A percentile compares a stretch with the other conserved stretches of the same genome.
Evolutionary conservation across 2,329 filamentous ascomycete genomes (phyloP).

Genomic region (Diplodia seriata): DNA sequence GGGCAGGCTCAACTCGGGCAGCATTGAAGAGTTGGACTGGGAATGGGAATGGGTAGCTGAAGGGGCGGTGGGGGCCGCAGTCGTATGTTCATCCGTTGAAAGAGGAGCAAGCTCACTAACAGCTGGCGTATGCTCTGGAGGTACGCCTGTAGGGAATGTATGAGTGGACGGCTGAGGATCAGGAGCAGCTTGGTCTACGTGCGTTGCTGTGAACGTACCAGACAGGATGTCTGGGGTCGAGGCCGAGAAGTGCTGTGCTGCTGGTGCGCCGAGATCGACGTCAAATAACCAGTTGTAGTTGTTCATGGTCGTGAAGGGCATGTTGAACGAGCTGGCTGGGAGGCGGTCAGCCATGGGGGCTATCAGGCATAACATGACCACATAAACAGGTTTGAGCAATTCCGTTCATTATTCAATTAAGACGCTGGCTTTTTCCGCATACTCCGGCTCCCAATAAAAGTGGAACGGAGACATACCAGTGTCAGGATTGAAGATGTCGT

Average conservation of each 20-base stretch:
- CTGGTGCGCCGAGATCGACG: slow-evolving; percentile 45
- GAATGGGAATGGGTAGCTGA: slow-evolving; percentile 5
- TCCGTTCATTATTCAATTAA: slow-evolving; percentile 26
- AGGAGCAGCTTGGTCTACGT: slow-evolving; percentile 34
- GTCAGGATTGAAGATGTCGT: slow-evolving; percentile 66
- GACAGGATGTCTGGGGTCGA: slow-evolving; percentile 37
- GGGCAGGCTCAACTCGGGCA: slow-evolving; percentile 26
- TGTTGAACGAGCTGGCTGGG: slow-evolving; percentile 66
- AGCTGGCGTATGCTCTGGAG: slow-evolving; percentile 32
- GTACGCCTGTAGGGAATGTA: slow-evolving; percentile 33
- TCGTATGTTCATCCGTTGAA: slow-evolving; percentile 20
- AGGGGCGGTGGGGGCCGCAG: background rate
- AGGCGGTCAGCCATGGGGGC: slow-evolving; percentile 24
- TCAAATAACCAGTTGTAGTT: slow-evolving; percentile 71
- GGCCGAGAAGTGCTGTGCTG: slow-evolving; percentile 34
- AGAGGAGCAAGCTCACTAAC: slow-evolving; percentile 25
- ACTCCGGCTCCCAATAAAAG: slow-evolving; percentile 24
- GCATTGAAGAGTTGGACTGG: slow-evolving; percentile 21
- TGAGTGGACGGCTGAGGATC: slow-evolving; percentile 31
- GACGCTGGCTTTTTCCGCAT: slow-evolving; percentile 18
- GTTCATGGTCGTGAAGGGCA: slow-evolving; percentile 67
- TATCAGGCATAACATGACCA: slow-evolving; percentile 8
- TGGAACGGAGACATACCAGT: slow-evolving; percentile 50
- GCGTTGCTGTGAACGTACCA: slow-evolving; percentile 38
- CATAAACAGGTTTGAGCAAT: slow-evolving; percentile 5